These are phyloP conservation scores for Chenopodium album DNA, from an alignment of 148 eudicot species.

Conservation along the genomic window DNA sequence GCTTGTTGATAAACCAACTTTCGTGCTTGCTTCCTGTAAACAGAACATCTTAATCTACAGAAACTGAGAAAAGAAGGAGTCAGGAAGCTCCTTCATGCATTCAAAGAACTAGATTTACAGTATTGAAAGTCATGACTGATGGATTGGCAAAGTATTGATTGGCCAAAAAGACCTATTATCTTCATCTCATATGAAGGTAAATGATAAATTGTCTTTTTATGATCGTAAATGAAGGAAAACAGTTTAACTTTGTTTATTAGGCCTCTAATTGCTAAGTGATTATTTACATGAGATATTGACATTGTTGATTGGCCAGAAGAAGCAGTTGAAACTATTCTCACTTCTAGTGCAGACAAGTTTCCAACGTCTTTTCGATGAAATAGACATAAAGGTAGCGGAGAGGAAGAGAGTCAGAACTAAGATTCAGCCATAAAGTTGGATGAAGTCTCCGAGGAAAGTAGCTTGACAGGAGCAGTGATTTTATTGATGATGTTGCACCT, in stretches of 20 bases:
- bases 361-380: constrained; percentile 33
- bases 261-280: constrained; percentile 45
- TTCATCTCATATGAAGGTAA: constrained; percentile 35
- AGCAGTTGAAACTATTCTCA: constrained; percentile 58
- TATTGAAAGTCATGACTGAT: constrained; percentile 24
- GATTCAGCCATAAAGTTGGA: constrained; percentile 29
- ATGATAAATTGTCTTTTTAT: constrained; percentile 63
- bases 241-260: constrained; percentile 37
- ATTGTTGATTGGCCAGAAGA: constrained; percentile 49
- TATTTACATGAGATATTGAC: constrained; percentile 75
- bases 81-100: constrained; percentile 53
- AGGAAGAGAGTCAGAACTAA: not conserved
- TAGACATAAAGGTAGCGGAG: constrained; percentile 44
- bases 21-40: constrained; percentile 62
- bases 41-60: constrained; percentile 50
- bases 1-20: constrained; percentile 62
- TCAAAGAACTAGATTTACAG: constrained; percentile 56
- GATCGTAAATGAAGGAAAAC: constrained; percentile 59
- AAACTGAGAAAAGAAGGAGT: constrained; percentile 44
- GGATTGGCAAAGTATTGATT: constrained; percentile 8
- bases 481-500: too few relatives aligned
- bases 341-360: constrained; percentile 40
- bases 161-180: constrained; percentile 27
- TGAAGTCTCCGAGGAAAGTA: constrained; percentile 30
- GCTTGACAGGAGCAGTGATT: constrained; percentile 26